A percentile compares a stretch with the other conserved stretches of the same genome.
These are phyloP conservation scores for Paraphaeosphaeria minitans DNA, from an alignment of 2,329 filamentous ascomycete species.

Conservation along the genomic window DNA sequence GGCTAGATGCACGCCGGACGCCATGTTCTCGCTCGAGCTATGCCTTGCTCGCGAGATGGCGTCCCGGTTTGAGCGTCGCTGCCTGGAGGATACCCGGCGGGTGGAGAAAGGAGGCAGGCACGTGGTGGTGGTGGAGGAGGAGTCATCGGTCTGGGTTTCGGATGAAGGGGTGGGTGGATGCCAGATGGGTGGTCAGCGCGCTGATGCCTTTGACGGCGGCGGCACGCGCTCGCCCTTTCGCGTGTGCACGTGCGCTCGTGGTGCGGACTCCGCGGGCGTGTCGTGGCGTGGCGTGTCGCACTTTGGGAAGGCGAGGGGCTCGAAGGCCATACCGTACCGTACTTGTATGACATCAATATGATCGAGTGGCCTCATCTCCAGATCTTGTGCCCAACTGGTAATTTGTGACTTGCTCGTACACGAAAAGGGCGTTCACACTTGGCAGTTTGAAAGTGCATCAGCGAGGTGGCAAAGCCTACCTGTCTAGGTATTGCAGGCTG, in stretches of 20 bases:
- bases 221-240: too few relatives aligned
- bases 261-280: not conserved
- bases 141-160: slow-evolving; percentile 32
- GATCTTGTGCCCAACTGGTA: too few relatives aligned
- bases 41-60: slow-evolving; percentile 25
- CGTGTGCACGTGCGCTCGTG: slow-evolving; percentile 3
- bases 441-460: not conserved
- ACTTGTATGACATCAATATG: slow-evolving; percentile 2
- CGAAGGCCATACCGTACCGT: not conserved
- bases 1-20: slow-evolving; percentile 45
- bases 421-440: too few relatives aligned
- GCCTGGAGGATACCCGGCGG: slow-evolving; percentile 21
- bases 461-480: not conserved
- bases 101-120: slow-evolving; percentile 23
- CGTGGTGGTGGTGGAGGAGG: slow-evolving; percentile 41
- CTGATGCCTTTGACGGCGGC: slow-evolving; percentile 34
- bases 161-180: not conserved
- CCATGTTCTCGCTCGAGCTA: slow-evolving; percentile 25
- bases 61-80: slow-evolving; percentile 46
- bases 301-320: slow-evolving; percentile 26
- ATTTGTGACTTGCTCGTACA: too few relatives aligned
- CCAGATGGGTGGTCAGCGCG: slow-evolving; percentile 12
- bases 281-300: slow-evolving; percentile 14
- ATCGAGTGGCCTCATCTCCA: not conserved
- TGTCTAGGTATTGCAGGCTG: too few relatives aligned